Base-by-base conservation (phyloP, 768 basidiomycete species). In the Russula ochroleuca region DNA sequence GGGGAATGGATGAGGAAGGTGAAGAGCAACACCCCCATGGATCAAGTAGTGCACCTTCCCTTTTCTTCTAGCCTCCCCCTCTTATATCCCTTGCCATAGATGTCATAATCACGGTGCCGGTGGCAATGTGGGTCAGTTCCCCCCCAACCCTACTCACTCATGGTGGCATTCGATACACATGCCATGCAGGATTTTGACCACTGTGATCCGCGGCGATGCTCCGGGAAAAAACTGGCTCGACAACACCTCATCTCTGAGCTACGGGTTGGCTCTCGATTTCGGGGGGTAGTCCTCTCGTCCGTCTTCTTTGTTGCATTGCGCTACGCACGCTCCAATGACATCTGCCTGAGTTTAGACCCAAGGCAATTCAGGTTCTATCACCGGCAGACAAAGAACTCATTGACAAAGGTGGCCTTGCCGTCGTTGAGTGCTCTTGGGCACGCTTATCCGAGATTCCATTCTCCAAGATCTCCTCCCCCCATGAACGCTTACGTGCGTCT, bases 371-470 rank as follows among this genome's bases (percentile, higher is more conserved):
- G 68, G 78, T 89, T 25, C 81, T 98, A 23, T 90, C 86, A 51
- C 94, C 93, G 0, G 81, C 87, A 1, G 97, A 99, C 71, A 82
- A 85, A n/a, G 86, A 88, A 5, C 84, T 95, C 61, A 78, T 98
- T 10, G 77, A 82, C 0, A 78, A 80, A 50, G 78, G 78, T 38
- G 97, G 97, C 0, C 76, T 98, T 6, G 97, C 96, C 0, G 97
- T 99, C n/a, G 92, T 99, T 2, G 97, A 99, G 72, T 98, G 96
- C 73, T 96, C 93, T 4, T 99, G 97, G 97, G 96, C 97, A 1
- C 83, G 94, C 23, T 75, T 98, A 9, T 92, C 92, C 51, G 97
- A 98, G 61, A 87, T 99, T 9, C 97, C 97, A 1, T 99, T 97
- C 72, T 78, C 81, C 56, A 98, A 98, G 77, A 96, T 98, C 66